These are phyloP conservation scores for Cubamyces lactineus DNA, from an alignment of 768 basidiomycete genomes.

Conservation along the genomic window DNA sequence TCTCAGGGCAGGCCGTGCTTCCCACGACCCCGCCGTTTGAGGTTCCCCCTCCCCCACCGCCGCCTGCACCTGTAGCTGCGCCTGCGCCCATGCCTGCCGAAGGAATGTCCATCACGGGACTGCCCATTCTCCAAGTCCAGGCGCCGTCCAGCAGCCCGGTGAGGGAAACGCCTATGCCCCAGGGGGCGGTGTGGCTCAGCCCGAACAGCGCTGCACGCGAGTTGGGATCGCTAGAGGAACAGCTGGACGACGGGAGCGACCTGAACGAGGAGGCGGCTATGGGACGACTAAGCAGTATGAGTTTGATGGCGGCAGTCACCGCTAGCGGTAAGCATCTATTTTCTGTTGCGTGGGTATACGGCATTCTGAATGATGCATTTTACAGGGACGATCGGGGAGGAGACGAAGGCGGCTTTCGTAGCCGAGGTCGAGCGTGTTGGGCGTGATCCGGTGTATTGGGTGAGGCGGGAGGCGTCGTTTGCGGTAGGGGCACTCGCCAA, in stretches of 20 bases:
- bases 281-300: slow-evolving; percentile 91
- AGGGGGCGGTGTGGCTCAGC: slow-evolving; percentile 7
- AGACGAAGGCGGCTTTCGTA: slow-evolving; percentile 66
- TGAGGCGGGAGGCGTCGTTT: slow-evolving; percentile 83
- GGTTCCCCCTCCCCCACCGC: slow-evolving; percentile 16
- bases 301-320: slow-evolving; percentile 85
- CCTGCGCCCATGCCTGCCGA: slow-evolving; percentile 15
- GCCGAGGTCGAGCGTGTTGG: slow-evolving; percentile 73
- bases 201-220: slow-evolving; percentile 4
- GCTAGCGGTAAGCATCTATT: slow-evolving; percentile 62
- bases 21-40: slow-evolving; percentile 23
- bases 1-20: slow-evolving; percentile 7
- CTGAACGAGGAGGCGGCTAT: slow-evolving; percentile 74
- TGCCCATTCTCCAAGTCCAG: slow-evolving; percentile 14
- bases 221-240: slow-evolving; percentile 15
- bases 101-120: slow-evolving; percentile 5
- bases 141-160: slow-evolving; percentile 9
- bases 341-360: neutral
- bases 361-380: slow-evolving; percentile 12
- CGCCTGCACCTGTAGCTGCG: slow-evolving; percentile 4
- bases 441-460: slow-evolving; percentile 71
- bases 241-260: slow-evolving; percentile 45
- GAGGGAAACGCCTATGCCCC: slow-evolving; percentile 1
- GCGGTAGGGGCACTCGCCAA: slow-evolving; percentile 89
- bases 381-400: slow-evolving; percentile 57